Evolutionary conservation across 2,329 filamentous ascomycete genomes (phyloP).

Genomic region (Penicillium hesseltinei): DNA sequence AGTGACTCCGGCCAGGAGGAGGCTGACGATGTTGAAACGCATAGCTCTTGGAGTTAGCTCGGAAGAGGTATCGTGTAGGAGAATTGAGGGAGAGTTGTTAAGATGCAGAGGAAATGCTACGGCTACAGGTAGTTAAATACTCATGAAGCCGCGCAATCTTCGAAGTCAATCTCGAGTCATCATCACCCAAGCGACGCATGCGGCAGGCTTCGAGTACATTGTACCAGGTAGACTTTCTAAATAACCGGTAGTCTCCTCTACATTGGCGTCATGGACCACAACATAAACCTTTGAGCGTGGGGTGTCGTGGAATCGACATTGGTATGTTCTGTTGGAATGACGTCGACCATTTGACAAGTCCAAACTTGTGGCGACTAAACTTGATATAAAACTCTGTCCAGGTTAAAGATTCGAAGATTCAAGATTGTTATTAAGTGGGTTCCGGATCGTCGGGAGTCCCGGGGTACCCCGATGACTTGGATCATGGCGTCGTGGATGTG

Average conservation of each 20-base stretch:
- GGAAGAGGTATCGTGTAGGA: neutral
- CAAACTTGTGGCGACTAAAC: neutral
- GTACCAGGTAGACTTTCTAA: neutral
- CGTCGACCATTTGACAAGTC: constrained; percentile 1
- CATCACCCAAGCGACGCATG: neutral
- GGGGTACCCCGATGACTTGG: neutral
- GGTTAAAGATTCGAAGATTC: neutral
- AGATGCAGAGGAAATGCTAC: neutral
- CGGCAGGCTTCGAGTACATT: neutral
- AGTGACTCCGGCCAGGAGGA: constrained; percentile 21
- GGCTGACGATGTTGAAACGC: constrained; percentile 19
- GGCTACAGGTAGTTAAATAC: neutral
- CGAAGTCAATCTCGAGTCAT: neutral
- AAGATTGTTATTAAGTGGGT: neutral
- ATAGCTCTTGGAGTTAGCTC: constrained; percentile 9
- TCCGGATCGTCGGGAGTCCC: neutral
- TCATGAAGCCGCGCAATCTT: neutral
- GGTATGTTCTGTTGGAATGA: neutral
- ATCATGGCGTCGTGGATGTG: constrained; percentile 4
- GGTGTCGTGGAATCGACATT: neutral
- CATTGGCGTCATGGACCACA: constrained; percentile 7
- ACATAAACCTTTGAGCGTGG: neutral
- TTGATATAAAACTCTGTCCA: neutral
- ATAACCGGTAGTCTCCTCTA: neutral
- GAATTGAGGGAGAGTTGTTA: neutral